Evolutionary conservation across 345 rosid genomes (phyloP).

Genomic region (Hibiscus syriacus): DNA sequence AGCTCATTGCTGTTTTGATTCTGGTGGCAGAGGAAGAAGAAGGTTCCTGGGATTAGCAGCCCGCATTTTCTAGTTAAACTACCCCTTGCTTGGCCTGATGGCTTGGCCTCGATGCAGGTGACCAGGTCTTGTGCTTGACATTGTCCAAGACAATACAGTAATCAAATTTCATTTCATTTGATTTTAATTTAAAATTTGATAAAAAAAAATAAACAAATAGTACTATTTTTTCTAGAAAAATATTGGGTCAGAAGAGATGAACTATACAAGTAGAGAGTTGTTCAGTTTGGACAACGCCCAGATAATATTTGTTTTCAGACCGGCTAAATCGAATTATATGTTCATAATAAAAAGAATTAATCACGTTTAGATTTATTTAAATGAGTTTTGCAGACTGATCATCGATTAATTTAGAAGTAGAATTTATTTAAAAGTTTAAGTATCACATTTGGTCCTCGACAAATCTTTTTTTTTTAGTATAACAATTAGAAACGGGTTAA

Average conservation of each 20-base stretch:
- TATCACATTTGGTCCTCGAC: too few relatives aligned
- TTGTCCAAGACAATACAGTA: neutral
- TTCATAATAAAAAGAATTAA: too few relatives aligned
- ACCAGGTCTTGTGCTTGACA: neutral
- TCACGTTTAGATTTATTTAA: too few relatives aligned
- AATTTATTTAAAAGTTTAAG: too few relatives aligned
- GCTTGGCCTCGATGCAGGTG: neutral
- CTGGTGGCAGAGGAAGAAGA: neutral
- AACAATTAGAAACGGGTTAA: too few relatives aligned
- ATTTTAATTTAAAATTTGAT: neutral
- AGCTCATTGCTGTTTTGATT: neutral
- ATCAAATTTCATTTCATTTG: neutral
- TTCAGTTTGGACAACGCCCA: neutral
- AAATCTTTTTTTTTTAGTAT: too few relatives aligned
- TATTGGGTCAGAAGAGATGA: neutral
- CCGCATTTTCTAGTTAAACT: neutral
- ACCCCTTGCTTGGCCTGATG: neutral
- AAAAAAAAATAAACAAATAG: neutral
- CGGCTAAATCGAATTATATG: neutral
- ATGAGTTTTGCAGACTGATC: too few relatives aligned
- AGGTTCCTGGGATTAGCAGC: neutral
- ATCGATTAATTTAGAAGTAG: too few relatives aligned
- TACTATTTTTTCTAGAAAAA: neutral
- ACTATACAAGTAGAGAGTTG: neutral
- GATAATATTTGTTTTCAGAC: neutral